Evolutionary conservation across 2,329 filamentous ascomycete species (phyloP), one percentile per base, ranked within the genome.

Genomic region (Xylogone sp.): DNA sequence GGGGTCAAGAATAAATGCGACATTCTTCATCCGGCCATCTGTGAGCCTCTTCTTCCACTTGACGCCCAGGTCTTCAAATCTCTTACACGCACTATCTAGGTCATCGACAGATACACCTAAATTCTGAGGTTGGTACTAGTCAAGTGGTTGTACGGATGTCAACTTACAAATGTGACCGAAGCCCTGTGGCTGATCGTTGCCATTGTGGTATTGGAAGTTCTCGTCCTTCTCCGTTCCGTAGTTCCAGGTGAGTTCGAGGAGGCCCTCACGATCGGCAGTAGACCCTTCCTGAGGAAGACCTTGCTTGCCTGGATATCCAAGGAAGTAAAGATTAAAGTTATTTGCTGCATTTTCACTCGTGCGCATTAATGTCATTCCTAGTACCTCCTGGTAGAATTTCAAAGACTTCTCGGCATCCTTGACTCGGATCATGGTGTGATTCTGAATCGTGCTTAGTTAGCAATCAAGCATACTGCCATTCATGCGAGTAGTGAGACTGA

Each of bases 41-140:
- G 89, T 94, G 54, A 96, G 77, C 56, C 88, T 79, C 83, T 97
- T 97, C 83, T 96, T 95, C 88, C 90, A 97, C 70, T 79, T 84
- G 52, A 92, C 87, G 7, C 86, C 81, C 65, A 89, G 75, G 51
- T 83, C 81, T 68, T 97, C 93, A 60, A 96, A 90, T 10, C 91
- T 82, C 64, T 84, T 73, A 71, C 91, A 96, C 2, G 92, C 90
- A 3, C 86, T 86, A 44, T 92, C 84, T 21, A 97, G 66, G 65
- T 94, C 83, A 65, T 97, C 92, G 10, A 96, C 91, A 2, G 85
- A 78, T 48, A 97, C 73, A 65, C 83, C 83, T 50, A 10, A 16
- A 5, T 50, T 48, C 43, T 13, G 39, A 48, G 12, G 46, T 57
- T 46, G 50, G 13, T 43, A 16, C n/a, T 16, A 39, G n/a, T 39